A percentile compares a stretch with the other conserved stretches of the same genome.
Conservation (phyloP, 2,329 filamentous ascomycete species). For the Fusarium neocosmosporiellum region DNA sequence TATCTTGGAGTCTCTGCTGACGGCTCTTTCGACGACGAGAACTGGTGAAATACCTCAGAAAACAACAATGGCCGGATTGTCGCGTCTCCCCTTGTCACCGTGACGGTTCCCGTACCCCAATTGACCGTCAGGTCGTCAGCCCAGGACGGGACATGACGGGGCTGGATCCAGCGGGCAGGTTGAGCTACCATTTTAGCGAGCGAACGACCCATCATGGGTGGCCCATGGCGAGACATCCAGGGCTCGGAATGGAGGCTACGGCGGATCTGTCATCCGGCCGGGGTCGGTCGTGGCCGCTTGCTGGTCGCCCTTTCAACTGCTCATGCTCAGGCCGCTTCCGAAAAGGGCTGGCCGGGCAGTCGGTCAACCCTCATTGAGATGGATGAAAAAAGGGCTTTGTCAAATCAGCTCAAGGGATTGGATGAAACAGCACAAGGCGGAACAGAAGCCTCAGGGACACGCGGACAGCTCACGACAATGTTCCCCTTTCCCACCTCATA, state of each 20-base stretch:
- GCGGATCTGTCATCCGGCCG: constrained; percentile 43
- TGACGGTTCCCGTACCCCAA: constrained; percentile 25
- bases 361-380: constrained; percentile 1
- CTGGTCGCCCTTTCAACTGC: constrained; percentile 32
- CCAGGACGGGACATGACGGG: constrained; percentile 41
- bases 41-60: constrained; percentile 4
- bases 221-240: constrained; percentile 39
- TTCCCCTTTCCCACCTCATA: constrained; percentile 19
- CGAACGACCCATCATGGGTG: constrained; percentile 39
- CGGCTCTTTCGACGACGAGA: neutral
- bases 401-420: neutral
- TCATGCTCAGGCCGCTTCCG: constrained; percentile 26
- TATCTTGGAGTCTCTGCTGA: neutral
- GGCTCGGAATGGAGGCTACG: constrained; percentile 41
- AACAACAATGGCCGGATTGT: constrained; percentile 9
- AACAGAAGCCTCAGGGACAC: neutral
- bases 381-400: neutral
- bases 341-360: constrained; percentile 26
- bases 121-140: constrained; percentile 37
- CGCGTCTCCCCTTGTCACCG: constrained; percentile 28
- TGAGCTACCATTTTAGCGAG: constrained; percentile 43
- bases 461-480: neutral
- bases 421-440: neutral
- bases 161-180: constrained; percentile 46
- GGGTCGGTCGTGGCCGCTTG: constrained; percentile 24